Conservation (phyloP, 805 yeast genomes). For the Ogataea paradorogensis region DNA sequence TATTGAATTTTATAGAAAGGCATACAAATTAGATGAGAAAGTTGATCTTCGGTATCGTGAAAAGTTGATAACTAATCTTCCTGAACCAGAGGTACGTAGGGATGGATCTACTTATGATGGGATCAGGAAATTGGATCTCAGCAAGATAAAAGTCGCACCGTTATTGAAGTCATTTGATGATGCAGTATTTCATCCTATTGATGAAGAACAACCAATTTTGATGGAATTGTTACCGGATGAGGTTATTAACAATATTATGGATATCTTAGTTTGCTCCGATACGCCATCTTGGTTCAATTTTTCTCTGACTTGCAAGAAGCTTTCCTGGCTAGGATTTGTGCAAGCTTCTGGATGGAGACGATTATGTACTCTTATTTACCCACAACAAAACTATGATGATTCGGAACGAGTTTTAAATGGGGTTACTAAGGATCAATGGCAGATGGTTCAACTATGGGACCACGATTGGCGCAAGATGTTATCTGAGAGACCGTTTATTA, state of each 20-base stretch:
- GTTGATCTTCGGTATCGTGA: conserved; percentile 71
- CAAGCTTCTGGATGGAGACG: conserved; percentile 48
- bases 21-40: conserved; percentile 53
- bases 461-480: conserved; percentile 52
- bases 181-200: conserved; percentile 26
- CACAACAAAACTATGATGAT: conserved; percentile 51
- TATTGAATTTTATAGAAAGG: conserved; percentile 64
- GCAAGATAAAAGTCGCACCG: conserved; percentile 40
- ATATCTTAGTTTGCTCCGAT: conserved; percentile 41
- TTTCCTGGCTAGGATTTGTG: conserved; percentile 57
- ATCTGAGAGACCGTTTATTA: conserved; percentile 66
- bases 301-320: conserved; percentile 54
- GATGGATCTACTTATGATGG: conserved; percentile 10
- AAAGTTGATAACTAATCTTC: conserved; percentile 36
- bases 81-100: conserved; percentile 22
- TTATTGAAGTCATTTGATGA: conserved; percentile 38
- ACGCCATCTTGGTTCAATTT: conserved; percentile 67
- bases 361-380: conserved; percentile 50
- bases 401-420: conserved; percentile 38
- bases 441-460: conserved; percentile 41
- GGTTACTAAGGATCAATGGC: conserved; percentile 31
- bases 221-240: conserved; percentile 54
- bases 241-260: conserved; percentile 49
- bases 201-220: conserved; percentile 38
- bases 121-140: conserved; percentile 36